Base-by-base conservation (phyloP, 306 rosid species). In the Vigna nakashimae region DNA sequence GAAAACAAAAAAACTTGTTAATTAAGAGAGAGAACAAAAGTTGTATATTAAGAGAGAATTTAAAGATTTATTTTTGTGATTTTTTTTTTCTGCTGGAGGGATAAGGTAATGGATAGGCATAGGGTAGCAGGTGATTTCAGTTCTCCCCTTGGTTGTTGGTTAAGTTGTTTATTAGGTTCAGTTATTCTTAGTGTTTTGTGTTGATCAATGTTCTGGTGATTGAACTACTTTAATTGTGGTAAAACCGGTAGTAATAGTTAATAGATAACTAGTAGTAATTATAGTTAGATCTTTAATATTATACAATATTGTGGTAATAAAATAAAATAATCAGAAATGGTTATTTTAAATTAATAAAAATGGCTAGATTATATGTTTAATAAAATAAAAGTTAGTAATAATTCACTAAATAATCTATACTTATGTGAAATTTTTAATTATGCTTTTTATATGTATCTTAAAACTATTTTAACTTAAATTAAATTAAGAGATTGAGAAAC, bases 161-260 rank as follows among this genome's bases (percentile, higher is more conserved):
- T 38, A 43, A 48, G 53, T 30, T 30, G 6, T 18, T 5, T 50
- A 10, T 60, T 63, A 51, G 16, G 32, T 16, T 58, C 8, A 17
- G 52, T 51, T 63, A 48, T 83, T 70, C 5, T 24, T 52, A 34
- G 66, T 73, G 30, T 60, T 71, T 65, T 65, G 51, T 57, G 45
- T 55, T 45, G 62, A 66, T 16, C 51, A 67, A 28, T 75, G 26
- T 62, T 36, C n/a, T 49, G 6, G 7, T 49, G 18, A 15, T 49
- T 48, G 18, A 49, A 49, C n/a, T 14, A 8, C 2, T 15, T 4
- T 49, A 49, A 4, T 14, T 2, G 5, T 49, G 53, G 18, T 49
- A 14, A 6, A 3, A 48, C 17, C 2, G 17, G 52, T 14, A 48
- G 16, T 48, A 48, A 43, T 40, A 7, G 9, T 40, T 7, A 7